phyloP scores from a whole-genome alignment of 2,329 filamentous ascomycete genomes.

The Cladobotryum mycophilum region DNA sequence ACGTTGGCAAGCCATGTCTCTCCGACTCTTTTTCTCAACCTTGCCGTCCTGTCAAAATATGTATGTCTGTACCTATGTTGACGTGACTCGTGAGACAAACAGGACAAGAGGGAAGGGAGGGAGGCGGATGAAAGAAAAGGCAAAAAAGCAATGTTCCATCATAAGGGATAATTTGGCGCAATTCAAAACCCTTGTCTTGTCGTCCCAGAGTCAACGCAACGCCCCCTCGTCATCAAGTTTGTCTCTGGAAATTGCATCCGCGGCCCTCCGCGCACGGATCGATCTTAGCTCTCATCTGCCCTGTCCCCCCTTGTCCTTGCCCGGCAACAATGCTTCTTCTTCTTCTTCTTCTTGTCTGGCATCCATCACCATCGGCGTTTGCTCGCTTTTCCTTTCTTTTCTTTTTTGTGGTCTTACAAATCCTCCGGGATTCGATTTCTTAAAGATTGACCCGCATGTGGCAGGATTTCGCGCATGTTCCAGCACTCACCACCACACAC shows the following conservation, averaged over 20 bases:
- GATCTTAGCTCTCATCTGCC: not conserved
- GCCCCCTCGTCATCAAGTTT: not conserved
- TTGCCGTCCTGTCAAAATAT: not conserved
- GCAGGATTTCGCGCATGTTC: too few relatives aligned
- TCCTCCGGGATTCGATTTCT: too few relatives aligned
- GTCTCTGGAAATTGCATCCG: not conserved
- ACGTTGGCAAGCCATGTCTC: not conserved
- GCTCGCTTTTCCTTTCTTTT: too few relatives aligned
- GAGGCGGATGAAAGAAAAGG: not conserved
- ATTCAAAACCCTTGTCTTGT: slow-evolving; percentile 3
- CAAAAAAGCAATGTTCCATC: not conserved
- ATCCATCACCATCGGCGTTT: too few relatives aligned
- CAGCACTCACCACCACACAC: too few relatives aligned
- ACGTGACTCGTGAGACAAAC: not conserved
- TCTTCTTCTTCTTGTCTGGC: too few relatives aligned
- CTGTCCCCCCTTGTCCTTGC: not conserved
- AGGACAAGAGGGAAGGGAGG: not conserved
- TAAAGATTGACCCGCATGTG: too few relatives aligned
- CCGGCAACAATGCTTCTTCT: too few relatives aligned
- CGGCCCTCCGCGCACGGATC: not conserved
- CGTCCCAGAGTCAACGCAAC: not conserved
- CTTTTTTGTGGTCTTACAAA: too few relatives aligned
- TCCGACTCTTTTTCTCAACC: not conserved
- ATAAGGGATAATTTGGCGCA: slow-evolving; percentile 3
- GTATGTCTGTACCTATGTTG: not conserved